Conservation (phyloP, 164 flowering plant species). For the Berberis vulgaris region DNA sequence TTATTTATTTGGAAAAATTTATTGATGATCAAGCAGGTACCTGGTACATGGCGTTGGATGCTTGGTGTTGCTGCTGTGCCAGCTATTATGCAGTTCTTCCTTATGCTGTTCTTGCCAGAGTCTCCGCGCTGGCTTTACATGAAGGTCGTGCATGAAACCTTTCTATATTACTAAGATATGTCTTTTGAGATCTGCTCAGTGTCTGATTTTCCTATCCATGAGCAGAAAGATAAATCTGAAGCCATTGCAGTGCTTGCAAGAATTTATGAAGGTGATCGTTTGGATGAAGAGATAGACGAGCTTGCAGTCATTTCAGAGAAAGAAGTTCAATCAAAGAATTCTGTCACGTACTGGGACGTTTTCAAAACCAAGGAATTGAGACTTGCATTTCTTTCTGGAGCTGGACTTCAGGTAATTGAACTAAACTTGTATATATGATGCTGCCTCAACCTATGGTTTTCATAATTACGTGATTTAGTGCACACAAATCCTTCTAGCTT, state of each 20-base stretch:
- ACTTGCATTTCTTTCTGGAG: conserved; percentile 92
- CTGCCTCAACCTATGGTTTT: background rate
- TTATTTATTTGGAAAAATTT: background rate
- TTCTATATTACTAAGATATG: background rate
- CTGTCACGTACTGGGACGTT: conserved; percentile 56
- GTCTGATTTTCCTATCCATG: background rate
- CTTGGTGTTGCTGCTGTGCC: conserved; percentile 89
- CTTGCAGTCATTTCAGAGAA: conserved; percentile 59
- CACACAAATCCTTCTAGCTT: background rate
- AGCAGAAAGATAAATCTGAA: conserved; percentile 51
- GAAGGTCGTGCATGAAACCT: conserved; percentile 38
- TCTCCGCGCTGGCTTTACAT: conserved; percentile 95
- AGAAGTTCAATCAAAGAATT: conserved; percentile 28
- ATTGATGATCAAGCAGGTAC: conserved; percentile 44
- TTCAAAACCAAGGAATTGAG: conserved; percentile 68
- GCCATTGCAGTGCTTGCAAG: conserved; percentile 71
- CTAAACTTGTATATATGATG: background rate
- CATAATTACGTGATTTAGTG: too few relatives aligned
- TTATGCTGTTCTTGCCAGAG: conserved; percentile 83
- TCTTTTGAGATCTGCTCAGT: background rate
- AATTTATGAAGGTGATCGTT: conserved; percentile 66
- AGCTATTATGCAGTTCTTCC: conserved; percentile 70
- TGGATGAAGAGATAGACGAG: conserved; percentile 72
- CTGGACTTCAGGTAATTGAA: conserved; percentile 82
- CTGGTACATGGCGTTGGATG: conserved; percentile 99